Base-by-base conservation (phyloP, 768 basidiomycete species). In the Agaricus sinodeliciosus region DNA sequence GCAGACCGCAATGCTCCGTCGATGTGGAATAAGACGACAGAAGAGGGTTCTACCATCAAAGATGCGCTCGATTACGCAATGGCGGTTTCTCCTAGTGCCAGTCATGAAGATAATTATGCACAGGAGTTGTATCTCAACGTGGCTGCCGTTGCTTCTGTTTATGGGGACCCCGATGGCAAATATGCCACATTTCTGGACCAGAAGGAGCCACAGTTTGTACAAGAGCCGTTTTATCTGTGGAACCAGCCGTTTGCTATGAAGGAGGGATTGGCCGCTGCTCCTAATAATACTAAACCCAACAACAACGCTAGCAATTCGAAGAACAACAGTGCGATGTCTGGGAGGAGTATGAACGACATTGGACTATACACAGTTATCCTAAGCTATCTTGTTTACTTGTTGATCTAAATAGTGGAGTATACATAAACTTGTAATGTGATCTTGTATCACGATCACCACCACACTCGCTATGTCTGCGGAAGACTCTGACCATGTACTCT, bases 81-180 rank as follows among this genome's bases (percentile, higher is more conserved):
- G 72, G 71, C 70, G 7, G 63, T 76, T 50, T 59, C 72, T 34
- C 66, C 72, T 2, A 52, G 63, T 9, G 58, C 47, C 37, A 63
- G 60, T 25, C 60, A 60, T 2, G 75, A 77, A 54, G 61, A 63
- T 6, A 55, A 62, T n/a, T 72, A 75, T 48, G 67, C 67, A 16
- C 64, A 67, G 1, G 82, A 84, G 60, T 69, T 85, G 3, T 76
- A 77, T 53, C 82, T 81, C 3, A 70, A 72, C 58, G 64, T 86
- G 52, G 83, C 80, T 6, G 77, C 79, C 25, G 76, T 82, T 11
- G 81, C 71, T 13, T 67, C 78, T 3, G 62, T 69, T 12, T 84
- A 83, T 58, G 85, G 85, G n/a, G 84, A 87, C 61, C 62, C 78
- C 2, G 63, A 73, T n/a, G 76, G 76, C 31, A 80, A 73, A 60